Base-by-base conservation (phyloP, 2,329 filamentous ascomycete genomes). In the Sphaerostilbella broomeana region DNA sequence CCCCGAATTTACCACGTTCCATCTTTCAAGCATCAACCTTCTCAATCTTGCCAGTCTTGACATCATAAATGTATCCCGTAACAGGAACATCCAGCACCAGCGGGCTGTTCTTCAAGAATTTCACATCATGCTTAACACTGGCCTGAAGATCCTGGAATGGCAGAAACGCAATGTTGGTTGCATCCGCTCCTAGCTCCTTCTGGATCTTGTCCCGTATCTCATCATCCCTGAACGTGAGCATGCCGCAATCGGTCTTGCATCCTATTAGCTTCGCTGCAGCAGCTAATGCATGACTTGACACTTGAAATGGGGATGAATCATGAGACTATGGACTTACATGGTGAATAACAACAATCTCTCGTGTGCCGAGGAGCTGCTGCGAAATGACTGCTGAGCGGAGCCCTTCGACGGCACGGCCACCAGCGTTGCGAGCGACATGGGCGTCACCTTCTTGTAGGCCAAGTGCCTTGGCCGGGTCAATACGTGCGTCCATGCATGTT, bases 401-500 rank as follows among this genome's bases (percentile, higher is more conserved):
- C 0, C 80, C 82, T 41, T 90, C 85, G 25, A 68, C 63, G 2
- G 76, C 80, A 12, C 73, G 78, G 1, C 69, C 84, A 3, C 81
- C 81, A 8, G 80, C 82, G 48, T 88, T 89, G 43, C 84, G 77
- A 44, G 88, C 81, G 21, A 88, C 76, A 59, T 92, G 85, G 1
- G 85, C 86, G 47, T 88, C 83, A 27, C 86, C 85, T 13, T 86
- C 72, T 15, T 72, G 64, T 42, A 89, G 81, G 7, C 80, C 81
- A 38, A 87, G 81, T 2, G 81, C 81, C 10, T 73, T 65, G 3
- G 77, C 72, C 0, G 85, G 78, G 51, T 90, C 72, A 50, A 80
- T 67, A 36, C 85, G 77, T 5, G 86, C 82, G 54, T 92, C 85
- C 84, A 92, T 92, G 62, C 86, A 92, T 1, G 84, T 85, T 30